These are phyloP conservation scores for Debaryomyces hansenii DNA, from an alignment of 805 yeast species.

Conservation along the genomic window DNA sequence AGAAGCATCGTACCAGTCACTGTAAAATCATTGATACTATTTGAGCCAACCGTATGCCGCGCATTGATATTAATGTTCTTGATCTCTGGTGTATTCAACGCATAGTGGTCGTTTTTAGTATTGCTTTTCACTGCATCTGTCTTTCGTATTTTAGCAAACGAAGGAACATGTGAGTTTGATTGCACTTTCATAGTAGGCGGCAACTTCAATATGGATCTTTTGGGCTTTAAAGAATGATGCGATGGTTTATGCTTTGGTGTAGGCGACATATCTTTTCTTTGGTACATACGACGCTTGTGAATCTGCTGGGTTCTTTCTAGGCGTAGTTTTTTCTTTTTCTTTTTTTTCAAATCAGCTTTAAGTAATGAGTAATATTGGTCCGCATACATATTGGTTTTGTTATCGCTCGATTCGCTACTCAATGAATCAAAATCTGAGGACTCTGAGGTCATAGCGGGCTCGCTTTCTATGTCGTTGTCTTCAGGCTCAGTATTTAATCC, in stretches of 20 bases:
- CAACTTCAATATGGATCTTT: conserved; percentile 32
- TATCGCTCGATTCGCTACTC: conserved; percentile 11
- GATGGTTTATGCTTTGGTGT: conserved; percentile 43
- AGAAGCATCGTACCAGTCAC: not conserved
- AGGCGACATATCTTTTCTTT: conserved; percentile 22
- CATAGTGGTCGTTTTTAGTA: no score
- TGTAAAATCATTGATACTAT: not conserved
- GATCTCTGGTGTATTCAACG: no score
- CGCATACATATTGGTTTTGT: conserved; percentile 1
- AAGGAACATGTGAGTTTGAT: not conserved
- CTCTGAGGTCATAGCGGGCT: conserved; percentile 8
- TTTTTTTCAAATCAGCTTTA: conserved; percentile 10
- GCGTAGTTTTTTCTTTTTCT: not conserved
- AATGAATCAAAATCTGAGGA: conserved; percentile 10
- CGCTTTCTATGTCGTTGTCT: conserved; percentile 2
- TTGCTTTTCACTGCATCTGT: no score
- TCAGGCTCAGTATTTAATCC: not conserved
- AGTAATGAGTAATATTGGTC: conserved; percentile 14
- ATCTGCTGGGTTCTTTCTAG: not conserved
- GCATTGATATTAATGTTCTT: not conserved
- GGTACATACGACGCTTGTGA: not conserved
- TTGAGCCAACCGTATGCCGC: not conserved
- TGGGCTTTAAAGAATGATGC: conserved; percentile 41
- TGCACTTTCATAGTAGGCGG: not conserved
- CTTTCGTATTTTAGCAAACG: no score